Conservation (phyloP, 2,329 filamentous ascomycete species). For the Calonectria pseudoreteaudii region DNA sequence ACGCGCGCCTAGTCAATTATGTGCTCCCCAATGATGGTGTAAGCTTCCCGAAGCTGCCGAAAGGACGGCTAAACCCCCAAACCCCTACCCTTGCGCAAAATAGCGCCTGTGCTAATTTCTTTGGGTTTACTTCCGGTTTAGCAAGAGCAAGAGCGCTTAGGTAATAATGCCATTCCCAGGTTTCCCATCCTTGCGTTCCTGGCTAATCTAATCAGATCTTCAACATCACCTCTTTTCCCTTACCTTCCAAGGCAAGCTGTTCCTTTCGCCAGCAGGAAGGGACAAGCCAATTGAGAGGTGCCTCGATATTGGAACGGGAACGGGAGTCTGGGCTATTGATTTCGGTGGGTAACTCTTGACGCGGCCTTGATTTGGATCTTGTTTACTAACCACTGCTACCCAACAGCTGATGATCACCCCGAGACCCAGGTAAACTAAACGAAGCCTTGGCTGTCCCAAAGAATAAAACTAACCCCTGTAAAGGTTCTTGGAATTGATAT, state of each 20-base stretch:
- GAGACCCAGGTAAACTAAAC: conserved; percentile 39
- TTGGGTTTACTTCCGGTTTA: conserved; percentile 21
- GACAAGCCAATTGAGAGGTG: conserved; percentile 42
- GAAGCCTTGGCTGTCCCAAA: fast-evolving
- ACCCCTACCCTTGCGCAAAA: neutral
- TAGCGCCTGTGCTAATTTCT: conserved; percentile 24
- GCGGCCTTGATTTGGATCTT: neutral
- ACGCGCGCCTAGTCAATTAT: conserved; percentile 36
- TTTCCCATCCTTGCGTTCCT: neutral
- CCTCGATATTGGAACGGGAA: conserved; percentile 63
- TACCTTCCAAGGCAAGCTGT: conserved; percentile 47
- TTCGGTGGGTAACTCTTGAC: conserved; percentile 45
- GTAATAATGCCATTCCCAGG: conserved; percentile 22
- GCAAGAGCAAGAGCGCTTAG: conserved; percentile 47
- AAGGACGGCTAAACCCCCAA: neutral
- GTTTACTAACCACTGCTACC: conserved; percentile 6
- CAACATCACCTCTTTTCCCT: conserved; percentile 52
- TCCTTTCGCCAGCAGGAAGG: conserved; percentile 39
- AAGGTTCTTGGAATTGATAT: conserved; percentile 55
- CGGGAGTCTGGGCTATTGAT: conserved; percentile 60
- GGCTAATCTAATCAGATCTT: conserved; percentile 39
- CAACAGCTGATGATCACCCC: conserved; percentile 46
- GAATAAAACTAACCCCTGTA: neutral
- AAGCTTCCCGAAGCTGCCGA: conserved; percentile 1
- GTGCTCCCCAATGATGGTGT: conserved; percentile 47